Conservation (phyloP, 805 yeast species). For the Suhomyces tanzawaensis region DNA sequence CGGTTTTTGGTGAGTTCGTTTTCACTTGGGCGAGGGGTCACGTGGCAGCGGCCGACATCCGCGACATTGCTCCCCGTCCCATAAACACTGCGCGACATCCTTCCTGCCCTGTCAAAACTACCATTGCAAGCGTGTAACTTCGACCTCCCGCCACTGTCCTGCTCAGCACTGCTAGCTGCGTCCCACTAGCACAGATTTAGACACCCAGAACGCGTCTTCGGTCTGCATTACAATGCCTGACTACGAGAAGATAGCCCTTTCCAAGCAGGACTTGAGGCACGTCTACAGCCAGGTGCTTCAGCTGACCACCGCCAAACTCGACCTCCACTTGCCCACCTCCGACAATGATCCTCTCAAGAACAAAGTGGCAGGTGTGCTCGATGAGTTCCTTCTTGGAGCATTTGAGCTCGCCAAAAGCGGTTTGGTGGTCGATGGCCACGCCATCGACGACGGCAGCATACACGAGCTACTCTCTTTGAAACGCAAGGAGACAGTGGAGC, state of each 20-base stretch:
- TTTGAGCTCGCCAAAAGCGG: slow-evolving; percentile 59
- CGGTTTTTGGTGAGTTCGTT: no score
- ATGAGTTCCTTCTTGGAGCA: slow-evolving; percentile 47
- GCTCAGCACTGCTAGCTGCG: no score
- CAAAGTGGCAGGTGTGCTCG: slow-evolving; percentile 42
- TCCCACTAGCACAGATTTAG: no score
- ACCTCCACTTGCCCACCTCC: slow-evolving; percentile 46
- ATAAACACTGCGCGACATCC: no score
- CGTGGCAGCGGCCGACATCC: no score
- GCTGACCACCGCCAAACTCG: slow-evolving; percentile 44
- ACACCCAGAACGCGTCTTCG: no score
- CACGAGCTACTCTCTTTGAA: slow-evolving; percentile 25
- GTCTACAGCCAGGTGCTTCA: slow-evolving; percentile 44
- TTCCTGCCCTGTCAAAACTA: no score
- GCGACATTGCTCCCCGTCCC: no score
- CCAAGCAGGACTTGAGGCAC: slow-evolving; percentile 50
- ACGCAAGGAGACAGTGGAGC: slow-evolving; percentile 52
- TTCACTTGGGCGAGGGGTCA: no score
- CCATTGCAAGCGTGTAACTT: no score
- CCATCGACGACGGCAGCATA: slow-evolving; percentile 12
- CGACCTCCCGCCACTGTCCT: no score
- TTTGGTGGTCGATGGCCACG: slow-evolving; percentile 55
- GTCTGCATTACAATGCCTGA: slow-evolving; percentile 5
- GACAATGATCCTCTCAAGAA: slow-evolving; percentile 39
- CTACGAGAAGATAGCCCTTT: slow-evolving; percentile 46